Conservation (phyloP, 768 basidiomycete genomes). For the Mycena metata region DNA sequence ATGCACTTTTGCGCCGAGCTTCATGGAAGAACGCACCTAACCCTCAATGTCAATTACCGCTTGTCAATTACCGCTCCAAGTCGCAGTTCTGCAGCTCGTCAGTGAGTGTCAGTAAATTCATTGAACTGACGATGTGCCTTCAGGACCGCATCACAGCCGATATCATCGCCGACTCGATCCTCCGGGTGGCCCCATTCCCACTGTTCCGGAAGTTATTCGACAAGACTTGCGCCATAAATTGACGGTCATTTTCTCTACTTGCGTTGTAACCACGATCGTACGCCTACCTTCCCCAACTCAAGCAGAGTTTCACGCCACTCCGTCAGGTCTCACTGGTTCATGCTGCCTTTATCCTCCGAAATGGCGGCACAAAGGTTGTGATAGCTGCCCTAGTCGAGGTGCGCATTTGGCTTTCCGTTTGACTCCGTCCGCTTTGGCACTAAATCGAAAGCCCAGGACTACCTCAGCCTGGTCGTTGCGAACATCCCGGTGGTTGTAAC, state of each 20-base stretch:
- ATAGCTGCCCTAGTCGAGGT: constrained; percentile 62
- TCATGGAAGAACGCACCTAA: constrained; percentile 53
- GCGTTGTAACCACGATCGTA: constrained; percentile 62
- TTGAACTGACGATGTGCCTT: too few relatives aligned
- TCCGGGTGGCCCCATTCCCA: constrained; percentile 60
- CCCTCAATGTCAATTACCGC: constrained; percentile 60
- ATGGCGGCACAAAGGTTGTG: constrained; percentile 46
- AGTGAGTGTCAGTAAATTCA: constrained; percentile 52
- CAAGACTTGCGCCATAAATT: constrained; percentile 56
- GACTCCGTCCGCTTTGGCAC: neutral
- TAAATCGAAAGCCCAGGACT: neutral
- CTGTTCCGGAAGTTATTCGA: constrained; percentile 61
- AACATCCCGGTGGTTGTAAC: constrained; percentile 7
- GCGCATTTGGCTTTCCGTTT: neutral
- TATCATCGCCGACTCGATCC: constrained; percentile 58
- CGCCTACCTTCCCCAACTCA: constrained; percentile 8
- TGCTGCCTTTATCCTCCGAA: constrained; percentile 54
- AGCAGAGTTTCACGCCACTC: neutral
- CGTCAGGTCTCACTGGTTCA: constrained; percentile 58
- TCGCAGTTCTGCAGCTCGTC: constrained; percentile 66
- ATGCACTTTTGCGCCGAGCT: too few relatives aligned
- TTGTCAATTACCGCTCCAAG: constrained; percentile 59
- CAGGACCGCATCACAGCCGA: constrained; percentile 55
- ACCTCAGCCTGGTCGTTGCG: neutral
- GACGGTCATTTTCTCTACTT: constrained; percentile 67